Percentiles rank a stretch among this genome's conserved stretches.
phyloP scores from a whole-genome alignment of 2,329 filamentous ascomycete genomes.

The Monosporascus sp. region DNA sequence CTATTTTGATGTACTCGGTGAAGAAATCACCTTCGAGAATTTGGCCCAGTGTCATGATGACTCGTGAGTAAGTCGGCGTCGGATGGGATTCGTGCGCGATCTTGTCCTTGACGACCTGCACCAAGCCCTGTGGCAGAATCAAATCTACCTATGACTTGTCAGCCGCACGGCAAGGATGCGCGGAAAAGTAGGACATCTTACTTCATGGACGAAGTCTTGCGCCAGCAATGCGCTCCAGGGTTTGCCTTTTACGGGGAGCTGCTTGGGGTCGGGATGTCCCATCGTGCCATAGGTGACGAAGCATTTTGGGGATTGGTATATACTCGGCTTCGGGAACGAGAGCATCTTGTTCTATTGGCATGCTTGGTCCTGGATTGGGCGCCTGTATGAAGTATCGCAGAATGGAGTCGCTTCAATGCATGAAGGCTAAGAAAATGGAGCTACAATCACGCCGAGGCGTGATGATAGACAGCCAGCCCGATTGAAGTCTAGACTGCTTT shows the following conservation, averaged over 20 bases:
- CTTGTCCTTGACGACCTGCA: conserved; percentile 46
- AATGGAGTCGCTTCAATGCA: neutral
- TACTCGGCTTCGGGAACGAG: conserved; percentile 35
- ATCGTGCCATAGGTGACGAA: conserved; percentile 66
- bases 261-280: conserved; percentile 63
- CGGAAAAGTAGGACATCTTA: conserved; percentile 22
- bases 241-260: conserved; percentile 65
- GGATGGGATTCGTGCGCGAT: conserved; percentile 33
- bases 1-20: conserved; percentile 75
- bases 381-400: neutral
- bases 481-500: neutral
- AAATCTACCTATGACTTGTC: conserved; percentile 52
- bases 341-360: conserved; percentile 33
- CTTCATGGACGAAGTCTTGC: conserved; percentile 65
- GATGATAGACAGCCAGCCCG: neutral
- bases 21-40: conserved; percentile 74
- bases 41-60: conserved; percentile 67
- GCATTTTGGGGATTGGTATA: conserved; percentile 61
- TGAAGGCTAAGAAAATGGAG: neutral
- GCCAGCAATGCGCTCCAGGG: conserved; percentile 67
- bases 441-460: neutral
- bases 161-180: neutral
- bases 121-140: conserved; percentile 62
- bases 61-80: conserved; percentile 53
- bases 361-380: neutral